phyloP scores from a whole-genome alignment of 1,139 yeast genomes.

The Blastobotrys aristatus region DNA sequence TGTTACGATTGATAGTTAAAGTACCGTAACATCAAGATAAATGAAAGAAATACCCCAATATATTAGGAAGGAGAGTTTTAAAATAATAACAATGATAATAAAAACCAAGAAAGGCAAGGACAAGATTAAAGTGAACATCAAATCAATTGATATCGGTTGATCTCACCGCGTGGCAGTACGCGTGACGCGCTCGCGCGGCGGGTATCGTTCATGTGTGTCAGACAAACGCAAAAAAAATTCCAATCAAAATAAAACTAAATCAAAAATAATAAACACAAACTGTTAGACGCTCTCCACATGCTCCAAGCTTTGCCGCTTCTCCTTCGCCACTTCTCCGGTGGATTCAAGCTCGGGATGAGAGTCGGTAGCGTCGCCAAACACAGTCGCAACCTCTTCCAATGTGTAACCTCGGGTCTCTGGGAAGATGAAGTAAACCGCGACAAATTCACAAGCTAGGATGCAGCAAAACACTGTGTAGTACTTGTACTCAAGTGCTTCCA shows the following conservation, averaged over 20 bases:
- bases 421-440: conserved; percentile 65
- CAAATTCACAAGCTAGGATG: conserved; percentile 14
- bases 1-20: too few relatives aligned
- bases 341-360: not conserved
- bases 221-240: not conserved
- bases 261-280: not conserved
- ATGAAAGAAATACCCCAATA: not conserved
- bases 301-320: conserved; percentile 1
- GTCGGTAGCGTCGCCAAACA: conserved; percentile 13
- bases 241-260: not conserved
- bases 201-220: too few relatives aligned
- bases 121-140: too few relatives aligned
- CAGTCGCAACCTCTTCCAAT: conserved; percentile 64
- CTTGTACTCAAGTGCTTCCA: conserved; percentile 55
- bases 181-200: too few relatives aligned
- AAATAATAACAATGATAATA: too few relatives aligned
- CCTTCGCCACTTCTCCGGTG: conserved; percentile 4
- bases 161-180: too few relatives aligned
- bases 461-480: conserved; percentile 44
- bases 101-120: too few relatives aligned
- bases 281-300: conserved; percentile 6
- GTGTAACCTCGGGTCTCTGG: conserved; percentile 91
- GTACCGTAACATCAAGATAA: not conserved
- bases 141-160: too few relatives aligned
- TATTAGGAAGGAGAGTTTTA: not conserved